Percentiles rank a stretch among this genome's conserved stretches.
These are phyloP conservation scores for Aspergillus wentii DNA, from an alignment of 495 filamentous ascomycete genomes.

Conservation along the genomic window DNA sequence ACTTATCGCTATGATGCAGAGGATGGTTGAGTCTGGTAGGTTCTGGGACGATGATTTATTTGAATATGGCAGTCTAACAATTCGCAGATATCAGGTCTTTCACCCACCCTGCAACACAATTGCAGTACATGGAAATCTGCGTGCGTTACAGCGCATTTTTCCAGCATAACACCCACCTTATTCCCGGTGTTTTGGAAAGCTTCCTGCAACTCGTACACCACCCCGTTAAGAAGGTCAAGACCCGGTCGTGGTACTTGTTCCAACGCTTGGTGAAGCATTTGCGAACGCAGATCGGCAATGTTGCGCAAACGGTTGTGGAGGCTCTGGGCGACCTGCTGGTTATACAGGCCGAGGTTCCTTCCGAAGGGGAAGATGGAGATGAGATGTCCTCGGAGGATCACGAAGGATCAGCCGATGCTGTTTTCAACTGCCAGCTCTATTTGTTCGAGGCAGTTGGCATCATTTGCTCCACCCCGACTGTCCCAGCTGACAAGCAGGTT, in stretches of 20 bases:
- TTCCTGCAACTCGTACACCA: conserved; percentile 90
- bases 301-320: conserved; percentile 82
- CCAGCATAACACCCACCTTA: conserved; percentile 68
- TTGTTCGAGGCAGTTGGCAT: conserved; percentile 92
- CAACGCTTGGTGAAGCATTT: conserved; percentile 88
- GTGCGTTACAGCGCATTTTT: conserved; percentile 94
- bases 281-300: conserved; percentile 73
- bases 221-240: conserved; percentile 74
- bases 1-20: conserved; percentile 83
- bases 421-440: conserved; percentile 87
- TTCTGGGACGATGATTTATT: neutral
- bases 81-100: conserved; percentile 69
- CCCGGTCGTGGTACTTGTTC: conserved; percentile 95
- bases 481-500: conserved; percentile 76
- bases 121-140: conserved; percentile 98
- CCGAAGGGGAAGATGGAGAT: conserved; percentile 69
- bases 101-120: conserved; percentile 83
- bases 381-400: conserved; percentile 92
- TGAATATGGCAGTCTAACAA: conserved; percentile 10
- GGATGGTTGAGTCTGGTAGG: conserved; percentile 89
- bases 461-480: conserved; percentile 71
- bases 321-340: conserved; percentile 84
- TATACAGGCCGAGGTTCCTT: conserved; percentile 82
- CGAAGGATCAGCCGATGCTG: conserved; percentile 78
- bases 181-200: conserved; percentile 82